A percentile compares a stretch with the other conserved stretches of the same genome.
Evolutionary conservation across 805 yeast species (phyloP).

Genomic region (Candida wancherniae): DNA sequence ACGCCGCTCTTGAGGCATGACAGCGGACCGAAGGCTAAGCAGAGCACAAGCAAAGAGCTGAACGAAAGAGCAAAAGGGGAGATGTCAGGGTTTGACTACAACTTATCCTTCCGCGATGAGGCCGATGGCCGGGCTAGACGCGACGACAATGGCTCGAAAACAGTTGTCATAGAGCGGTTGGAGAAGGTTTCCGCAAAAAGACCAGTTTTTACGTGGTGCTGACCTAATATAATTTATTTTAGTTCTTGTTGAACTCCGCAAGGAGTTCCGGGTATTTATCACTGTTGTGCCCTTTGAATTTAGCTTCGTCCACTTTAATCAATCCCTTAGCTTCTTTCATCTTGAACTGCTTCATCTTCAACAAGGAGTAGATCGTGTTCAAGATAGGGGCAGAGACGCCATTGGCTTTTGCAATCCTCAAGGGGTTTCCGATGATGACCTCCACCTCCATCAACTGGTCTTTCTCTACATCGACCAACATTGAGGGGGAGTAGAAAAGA

Average conservation of each 20-base stretch:
- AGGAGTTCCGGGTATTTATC: constrained; percentile 16
- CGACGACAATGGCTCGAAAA: constrained; percentile 26
- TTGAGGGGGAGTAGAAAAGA: constrained; percentile 56
- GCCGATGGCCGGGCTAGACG: constrained; percentile 1
- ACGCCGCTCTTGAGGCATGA: constrained; percentile 4
- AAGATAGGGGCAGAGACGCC: constrained; percentile 50
- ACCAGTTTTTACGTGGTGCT: constrained; percentile 67
- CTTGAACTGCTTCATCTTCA: constrained; percentile 57
- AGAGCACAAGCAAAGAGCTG: background rate
- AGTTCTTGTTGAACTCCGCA: constrained; percentile 4
- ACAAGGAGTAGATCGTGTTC: constrained; percentile 50
- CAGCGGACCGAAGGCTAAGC: background rate
- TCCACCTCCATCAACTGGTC: constrained; percentile 69
- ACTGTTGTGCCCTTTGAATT: constrained; percentile 13
- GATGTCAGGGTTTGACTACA: constrained; percentile 23
- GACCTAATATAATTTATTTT: background rate
- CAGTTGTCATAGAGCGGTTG: constrained; percentile 56
- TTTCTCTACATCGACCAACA: constrained; percentile 64
- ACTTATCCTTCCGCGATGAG: constrained; percentile 12
- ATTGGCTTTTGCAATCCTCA: constrained; percentile 23
- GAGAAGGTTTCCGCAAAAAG: constrained; percentile 51
- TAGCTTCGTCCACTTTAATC: constrained; percentile 12
- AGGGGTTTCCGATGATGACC: constrained; percentile 64
- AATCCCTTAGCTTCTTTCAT: constrained; percentile 53
- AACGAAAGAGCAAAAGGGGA: constrained; percentile 2